phyloP scores from a whole-genome alignment of 176 grass and related monocot genomes.

The Avena insularis region DNA sequence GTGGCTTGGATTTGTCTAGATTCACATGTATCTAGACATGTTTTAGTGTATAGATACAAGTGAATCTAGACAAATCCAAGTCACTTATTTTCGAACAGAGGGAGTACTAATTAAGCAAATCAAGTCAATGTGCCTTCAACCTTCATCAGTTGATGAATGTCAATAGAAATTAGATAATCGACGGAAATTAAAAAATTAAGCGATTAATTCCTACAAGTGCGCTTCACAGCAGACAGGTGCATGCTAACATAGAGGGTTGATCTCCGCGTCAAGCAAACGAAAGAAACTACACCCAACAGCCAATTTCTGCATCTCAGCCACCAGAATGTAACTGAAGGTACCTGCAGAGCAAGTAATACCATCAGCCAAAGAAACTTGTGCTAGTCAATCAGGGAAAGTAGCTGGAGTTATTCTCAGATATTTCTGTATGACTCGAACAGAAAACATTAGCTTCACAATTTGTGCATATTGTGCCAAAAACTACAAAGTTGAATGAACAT shows the following conservation, averaged over 20 bases:
- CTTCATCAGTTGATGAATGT: neutral
- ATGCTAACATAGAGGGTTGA: neutral
- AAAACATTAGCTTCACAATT: neutral
- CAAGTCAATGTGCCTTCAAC: neutral
- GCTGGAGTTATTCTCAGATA: neutral
- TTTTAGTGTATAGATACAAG: no score
- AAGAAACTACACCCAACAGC: neutral
- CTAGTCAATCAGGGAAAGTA: neutral
- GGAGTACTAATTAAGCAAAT: neutral
- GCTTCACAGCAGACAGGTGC: neutral
- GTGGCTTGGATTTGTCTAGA: no score
- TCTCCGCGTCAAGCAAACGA: neutral
- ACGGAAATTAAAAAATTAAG: neutral
- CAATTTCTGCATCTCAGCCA: neutral
- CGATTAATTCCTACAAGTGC: neutral
- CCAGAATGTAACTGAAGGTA: constrained; percentile 12
- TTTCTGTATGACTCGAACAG: neutral
- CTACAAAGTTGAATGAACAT: neutral
- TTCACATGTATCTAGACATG: no score
- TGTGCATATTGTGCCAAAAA: neutral
- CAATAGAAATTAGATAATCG: neutral
- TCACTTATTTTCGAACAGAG: no score
- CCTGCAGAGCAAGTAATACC: neutral
- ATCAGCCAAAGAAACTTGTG: neutral
- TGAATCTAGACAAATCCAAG: no score